A percentile compares a stretch with the other conserved stretches of the same genome.
These are phyloP conservation scores for Plasmodium malariae DNA, from an alignment of 169 alveolate species.

Conservation along the genomic window DNA sequence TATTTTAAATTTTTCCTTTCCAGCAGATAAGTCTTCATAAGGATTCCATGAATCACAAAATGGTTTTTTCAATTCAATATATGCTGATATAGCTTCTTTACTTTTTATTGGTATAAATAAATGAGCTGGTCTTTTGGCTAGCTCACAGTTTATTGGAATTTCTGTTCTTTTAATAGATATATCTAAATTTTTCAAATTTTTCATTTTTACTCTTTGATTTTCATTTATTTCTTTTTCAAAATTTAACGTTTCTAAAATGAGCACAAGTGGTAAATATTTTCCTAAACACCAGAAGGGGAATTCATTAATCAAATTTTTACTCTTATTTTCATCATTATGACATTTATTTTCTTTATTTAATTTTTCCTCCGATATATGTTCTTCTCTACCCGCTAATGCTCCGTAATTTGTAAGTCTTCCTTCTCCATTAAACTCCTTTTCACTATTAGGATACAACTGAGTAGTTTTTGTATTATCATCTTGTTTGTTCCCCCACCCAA, in stretches of 20 bases:
- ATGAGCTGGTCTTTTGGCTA: constrained; percentile 83
- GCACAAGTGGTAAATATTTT: constrained; percentile 49
- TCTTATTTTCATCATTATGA: background rate
- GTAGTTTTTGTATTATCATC: background rate
- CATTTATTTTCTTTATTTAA: background rate
- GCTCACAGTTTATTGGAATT: constrained; percentile 79
- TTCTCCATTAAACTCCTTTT: background rate
- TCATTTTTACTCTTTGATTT: constrained; percentile 43
- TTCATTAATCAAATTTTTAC: background rate
- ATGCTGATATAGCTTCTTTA: constrained; percentile 82
- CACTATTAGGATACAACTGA: background rate
- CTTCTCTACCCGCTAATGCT: background rate
- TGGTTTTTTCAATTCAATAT: constrained; percentile 82
- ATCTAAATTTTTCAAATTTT: constrained; percentile 44
- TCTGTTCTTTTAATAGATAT: constrained; percentile 37
- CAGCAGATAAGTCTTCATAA: constrained; percentile 86
- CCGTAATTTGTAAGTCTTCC: background rate
- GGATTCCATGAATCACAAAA: constrained; percentile 84
- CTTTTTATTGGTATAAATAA: constrained; percentile 82
- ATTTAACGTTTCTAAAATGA: constrained; percentile 32
- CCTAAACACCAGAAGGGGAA: constrained; percentile 66
- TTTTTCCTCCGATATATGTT: background rate
- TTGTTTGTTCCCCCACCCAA: background rate
- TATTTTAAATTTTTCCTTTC: constrained; percentile 83
- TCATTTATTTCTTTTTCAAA: constrained; percentile 57